Evolutionary conservation across 305 asterid genomes (phyloP), one percentile per base, ranked within the genome.

Genomic region (Fraxinus platypoda): DNA sequence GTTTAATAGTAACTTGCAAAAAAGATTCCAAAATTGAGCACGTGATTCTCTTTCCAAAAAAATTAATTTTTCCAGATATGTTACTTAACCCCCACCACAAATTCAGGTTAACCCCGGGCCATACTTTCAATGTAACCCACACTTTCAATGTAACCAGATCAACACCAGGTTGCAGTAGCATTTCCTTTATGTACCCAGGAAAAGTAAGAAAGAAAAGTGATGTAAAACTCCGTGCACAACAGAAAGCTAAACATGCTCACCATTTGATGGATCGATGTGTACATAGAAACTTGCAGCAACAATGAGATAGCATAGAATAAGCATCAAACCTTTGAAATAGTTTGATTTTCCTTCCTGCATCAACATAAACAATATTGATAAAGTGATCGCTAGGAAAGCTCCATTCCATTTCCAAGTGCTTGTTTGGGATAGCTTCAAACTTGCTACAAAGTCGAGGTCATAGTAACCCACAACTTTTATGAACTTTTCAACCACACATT

Each of bases 271-370:
- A 89, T 96, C 97, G 8, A 91, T 80, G 76, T 96, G 99, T 78
- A 96, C 98, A 81, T 92, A 97, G 96, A 94, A 97, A 89, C 98
- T 94, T 49, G 99, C 98, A 6, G 98, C 99, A 6, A 97, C 99
- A 25, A 97, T 95, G 88, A 97, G 92, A 89, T 97, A 97, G 92
- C 98, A 97, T 77, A 97, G 85, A 81, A 95, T 91, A 79, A 97
- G 98, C 99, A 97, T 94, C 90, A 97, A 83, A 37, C 99, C 99
- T 88, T 94, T 97, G 49, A 94, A 94, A 88, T 97, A 97, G 88
- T 94, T 97, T 30, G 99, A 97, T 83, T 94, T 95, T 64, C 99
- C 99, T 85, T 97, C 99, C 99, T 96, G 97, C 90, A 91, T 75
- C 52, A 33, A 81, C 76, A 77, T 25, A 80, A 87, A 82, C 82